These are phyloP conservation scores for Chlorociboria aeruginascens DNA, from an alignment of 495 filamentous ascomycete species.

Conservation along the genomic window DNA sequence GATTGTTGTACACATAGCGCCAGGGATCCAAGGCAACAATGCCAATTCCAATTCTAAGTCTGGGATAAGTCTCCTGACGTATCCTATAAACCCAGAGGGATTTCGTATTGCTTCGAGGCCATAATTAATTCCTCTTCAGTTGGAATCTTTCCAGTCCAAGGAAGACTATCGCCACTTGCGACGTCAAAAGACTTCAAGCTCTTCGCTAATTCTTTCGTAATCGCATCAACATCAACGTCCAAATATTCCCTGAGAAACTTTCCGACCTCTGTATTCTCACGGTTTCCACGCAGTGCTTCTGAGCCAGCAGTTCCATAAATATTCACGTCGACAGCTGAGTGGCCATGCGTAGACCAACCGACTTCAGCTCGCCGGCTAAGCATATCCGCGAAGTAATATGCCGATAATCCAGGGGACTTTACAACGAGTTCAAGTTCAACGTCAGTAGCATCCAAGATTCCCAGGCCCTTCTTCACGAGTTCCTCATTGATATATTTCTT, in stretches of 20 bases:
- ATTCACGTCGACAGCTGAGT: constrained; percentile 85
- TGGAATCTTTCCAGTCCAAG: constrained; percentile 14
- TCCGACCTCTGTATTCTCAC: constrained; percentile 92
- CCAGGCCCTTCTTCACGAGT: constrained; percentile 54
- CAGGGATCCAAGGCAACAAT: neutral
- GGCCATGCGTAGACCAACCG: constrained; percentile 87
- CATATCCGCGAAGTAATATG: constrained; percentile 67
- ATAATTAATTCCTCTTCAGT: constrained; percentile 10
- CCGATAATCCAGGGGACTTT: constrained; percentile 33
- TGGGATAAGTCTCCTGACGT: neutral
- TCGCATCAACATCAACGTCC: constrained; percentile 58
- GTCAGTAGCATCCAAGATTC: constrained; percentile 60
- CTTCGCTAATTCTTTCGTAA: constrained; percentile 61
- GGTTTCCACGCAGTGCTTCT: constrained; percentile 58
- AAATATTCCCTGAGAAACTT: constrained; percentile 69
- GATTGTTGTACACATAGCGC: neutral
- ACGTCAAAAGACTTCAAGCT: constrained; percentile 24
- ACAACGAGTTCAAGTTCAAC: constrained; percentile 58
- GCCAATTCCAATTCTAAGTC: neutral
- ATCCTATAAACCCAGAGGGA: neutral
- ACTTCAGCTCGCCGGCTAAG: constrained; percentile 77
- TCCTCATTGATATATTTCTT: constrained; percentile 45
- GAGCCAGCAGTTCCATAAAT: constrained; percentile 61
- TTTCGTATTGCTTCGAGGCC: constrained; percentile 1
- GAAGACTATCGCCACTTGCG: neutral